Evolutionary conservation across 768 basidiomycete genomes (phyloP).

Genomic region (Nevesoporus exiguus): DNA sequence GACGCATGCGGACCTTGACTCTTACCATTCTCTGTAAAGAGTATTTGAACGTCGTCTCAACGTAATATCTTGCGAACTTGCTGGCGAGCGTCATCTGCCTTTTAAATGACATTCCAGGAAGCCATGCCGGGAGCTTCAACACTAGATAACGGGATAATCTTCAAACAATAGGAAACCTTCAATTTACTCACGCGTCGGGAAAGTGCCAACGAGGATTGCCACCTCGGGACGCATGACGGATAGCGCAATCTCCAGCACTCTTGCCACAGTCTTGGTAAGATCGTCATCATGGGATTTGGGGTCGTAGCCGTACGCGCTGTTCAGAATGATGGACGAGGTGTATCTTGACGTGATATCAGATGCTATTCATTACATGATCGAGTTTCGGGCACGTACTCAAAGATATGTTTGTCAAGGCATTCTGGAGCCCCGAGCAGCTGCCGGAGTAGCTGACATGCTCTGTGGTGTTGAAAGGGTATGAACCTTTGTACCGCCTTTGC

Average conservation of each 20-base stretch:
- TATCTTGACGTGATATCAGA: background rate
- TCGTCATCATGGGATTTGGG: slow-evolving; percentile 3
- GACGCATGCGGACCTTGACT: background rate
- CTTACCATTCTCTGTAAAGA: slow-evolving; percentile 5
- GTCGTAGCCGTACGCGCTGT: slow-evolving; percentile 13
- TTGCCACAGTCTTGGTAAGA: background rate
- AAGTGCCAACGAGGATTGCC: background rate
- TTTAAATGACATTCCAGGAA: slow-evolving; percentile 8
- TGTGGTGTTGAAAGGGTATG: slow-evolving; percentile 25
- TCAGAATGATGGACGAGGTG: slow-evolving; percentile 4
- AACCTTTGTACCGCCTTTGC: slow-evolving; percentile 16
- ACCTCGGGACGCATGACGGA: slow-evolving; percentile 3
- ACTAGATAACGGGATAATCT: background rate
- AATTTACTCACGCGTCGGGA: slow-evolving; percentile 3
- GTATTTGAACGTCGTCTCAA: background rate
- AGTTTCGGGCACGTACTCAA: slow-evolving; percentile 28
- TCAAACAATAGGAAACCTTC: background rate
- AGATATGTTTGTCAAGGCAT: background rate
- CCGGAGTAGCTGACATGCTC: slow-evolving; percentile 28
- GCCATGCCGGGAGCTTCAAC: slow-evolving; percentile 14
- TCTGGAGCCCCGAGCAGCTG: slow-evolving; percentile 31
- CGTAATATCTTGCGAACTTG: background rate
- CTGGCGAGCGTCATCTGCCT: background rate
- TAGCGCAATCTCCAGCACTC: background rate
- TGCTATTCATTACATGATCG: background rate